A percentile compares a stretch with the other conserved stretches of the same genome.
Evolutionary conservation across 2,329 filamentous ascomycete genomes (phyloP).

Genomic region (Fusarium transvaalense): DNA sequence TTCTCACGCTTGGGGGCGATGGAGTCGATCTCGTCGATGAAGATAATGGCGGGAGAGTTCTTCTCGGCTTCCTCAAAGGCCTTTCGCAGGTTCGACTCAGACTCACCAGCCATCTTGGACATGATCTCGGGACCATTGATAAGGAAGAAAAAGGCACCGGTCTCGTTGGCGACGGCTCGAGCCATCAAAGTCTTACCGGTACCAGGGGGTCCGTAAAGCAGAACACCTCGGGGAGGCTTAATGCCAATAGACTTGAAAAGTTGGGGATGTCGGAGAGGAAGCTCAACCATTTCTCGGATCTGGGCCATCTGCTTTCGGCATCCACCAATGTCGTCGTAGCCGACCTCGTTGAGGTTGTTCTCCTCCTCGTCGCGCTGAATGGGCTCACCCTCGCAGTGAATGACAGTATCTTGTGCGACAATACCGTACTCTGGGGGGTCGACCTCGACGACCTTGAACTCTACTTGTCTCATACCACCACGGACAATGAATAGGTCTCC

Average conservation of each 20-base stretch:
- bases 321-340: conserved; percentile 98
- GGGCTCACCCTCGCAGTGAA: conserved; percentile 91
- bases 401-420: conserved; percentile 97
- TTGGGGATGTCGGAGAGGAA: conserved; percentile 95
- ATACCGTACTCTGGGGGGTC: conserved; percentile 99
- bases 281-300: conserved; percentile 97
- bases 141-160: conserved; percentile 98
- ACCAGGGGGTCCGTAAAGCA: conserved; percentile 96
- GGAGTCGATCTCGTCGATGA: conserved; percentile 99
- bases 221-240: conserved; percentile 97
- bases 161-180: conserved; percentile 98
- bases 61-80: conserved; percentile 99
- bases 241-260: conserved; percentile 99
- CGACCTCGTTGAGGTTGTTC: conserved; percentile 98
- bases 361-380: conserved; percentile 99
- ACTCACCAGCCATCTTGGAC: conserved; percentile 99
- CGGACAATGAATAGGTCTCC: conserved; percentile 97
- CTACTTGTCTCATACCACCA: conserved; percentile 98
- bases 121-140: conserved; percentile 99
- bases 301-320: conserved; percentile 99
- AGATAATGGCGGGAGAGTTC: conserved; percentile 99
- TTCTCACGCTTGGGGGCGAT: conserved; percentile 99
- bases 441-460: conserved; percentile 99
- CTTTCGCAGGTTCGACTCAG: conserved; percentile 96
- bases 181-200: conserved; percentile 99